Evolutionary conservation across 1,284 basidiomycete species (phyloP).

Genomic region (Lentinula novae-zelandiae): DNA sequence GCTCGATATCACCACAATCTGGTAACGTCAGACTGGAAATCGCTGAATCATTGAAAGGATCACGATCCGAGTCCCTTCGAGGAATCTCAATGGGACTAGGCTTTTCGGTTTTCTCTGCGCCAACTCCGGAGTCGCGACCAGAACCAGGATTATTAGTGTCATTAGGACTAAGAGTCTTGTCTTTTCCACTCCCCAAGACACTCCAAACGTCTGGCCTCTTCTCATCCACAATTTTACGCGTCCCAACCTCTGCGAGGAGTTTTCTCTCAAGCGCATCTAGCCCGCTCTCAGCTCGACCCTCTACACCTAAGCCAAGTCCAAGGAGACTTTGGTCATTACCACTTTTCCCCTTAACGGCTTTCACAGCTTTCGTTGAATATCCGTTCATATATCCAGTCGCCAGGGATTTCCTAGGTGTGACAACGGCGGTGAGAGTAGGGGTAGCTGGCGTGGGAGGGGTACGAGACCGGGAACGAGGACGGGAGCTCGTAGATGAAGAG

Average conservation of each 20-base stretch:
- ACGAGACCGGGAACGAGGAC: not conserved
- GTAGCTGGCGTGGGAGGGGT: constrained; percentile 40
- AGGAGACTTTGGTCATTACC: not conserved
- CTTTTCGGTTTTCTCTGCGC: constrained; percentile 2
- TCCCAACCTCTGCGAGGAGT: constrained; percentile 50
- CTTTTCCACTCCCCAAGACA: constrained; percentile 27
- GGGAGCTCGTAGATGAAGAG: not conserved
- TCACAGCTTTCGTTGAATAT: constrained; percentile 4
- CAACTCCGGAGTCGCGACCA: not conserved
- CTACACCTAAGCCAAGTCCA: not conserved
- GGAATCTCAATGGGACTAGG: constrained; percentile 16
- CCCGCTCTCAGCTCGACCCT: constrained; percentile 29
- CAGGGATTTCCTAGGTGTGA: constrained; percentile 16
- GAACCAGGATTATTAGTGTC: not conserved
- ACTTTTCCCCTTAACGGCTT: constrained; percentile 4
- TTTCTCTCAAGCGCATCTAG: constrained; percentile 51
- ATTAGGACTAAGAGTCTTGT: not conserved
- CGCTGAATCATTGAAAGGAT: constrained; percentile 58
- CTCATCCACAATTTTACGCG: constrained; percentile 32
- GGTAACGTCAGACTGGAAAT: constrained; percentile 74
- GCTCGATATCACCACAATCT: constrained; percentile 27
- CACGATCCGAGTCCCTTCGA: constrained; percentile 11
- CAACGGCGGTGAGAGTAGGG: constrained; percentile 46
- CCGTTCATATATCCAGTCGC: not conserved
- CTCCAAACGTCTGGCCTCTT: constrained; percentile 45